Evolutionary conservation across 345 rosid genomes (phyloP).

Genomic region (Schrenkiella parvula): DNA sequence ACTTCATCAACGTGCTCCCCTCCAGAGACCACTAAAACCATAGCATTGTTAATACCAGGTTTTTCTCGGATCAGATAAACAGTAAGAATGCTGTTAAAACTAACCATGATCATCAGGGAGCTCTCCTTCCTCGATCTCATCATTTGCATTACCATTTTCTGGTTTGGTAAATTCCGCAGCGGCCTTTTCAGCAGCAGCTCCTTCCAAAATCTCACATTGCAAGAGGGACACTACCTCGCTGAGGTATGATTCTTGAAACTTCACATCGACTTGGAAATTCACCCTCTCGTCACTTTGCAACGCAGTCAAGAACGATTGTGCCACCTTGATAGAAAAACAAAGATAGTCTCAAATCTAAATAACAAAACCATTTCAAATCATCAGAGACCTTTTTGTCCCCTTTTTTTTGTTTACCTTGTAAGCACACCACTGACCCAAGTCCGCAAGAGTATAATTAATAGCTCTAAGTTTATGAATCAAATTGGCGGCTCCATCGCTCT

Average conservation of each 20-base stretch:
- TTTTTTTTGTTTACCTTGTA: constrained; percentile 64
- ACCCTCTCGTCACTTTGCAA: constrained; percentile 91
- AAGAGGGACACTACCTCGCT: constrained; percentile 71
- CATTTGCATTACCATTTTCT: constrained; percentile 40
- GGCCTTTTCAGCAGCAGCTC: constrained; percentile 71
- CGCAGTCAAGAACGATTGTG: constrained; percentile 86
- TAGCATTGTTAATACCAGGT: not conserved
- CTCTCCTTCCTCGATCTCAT: constrained; percentile 98
- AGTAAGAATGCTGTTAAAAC: constrained; percentile 17
- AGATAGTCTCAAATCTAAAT: not conserved
- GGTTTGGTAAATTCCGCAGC: constrained; percentile 32
- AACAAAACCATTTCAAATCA: not conserved
- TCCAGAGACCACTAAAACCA: constrained; percentile 72
- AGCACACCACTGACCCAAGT: constrained; percentile 99
- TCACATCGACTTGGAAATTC: constrained; percentile 87
- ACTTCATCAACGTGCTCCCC: constrained; percentile 96
- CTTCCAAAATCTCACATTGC: constrained; percentile 85
- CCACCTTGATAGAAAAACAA: constrained; percentile 53
- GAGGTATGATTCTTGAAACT: constrained; percentile 91
- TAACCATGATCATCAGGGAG: constrained; percentile 87
- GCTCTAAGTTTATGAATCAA: constrained; percentile 94
- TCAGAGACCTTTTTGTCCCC: not conserved
- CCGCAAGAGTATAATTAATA: constrained; percentile 85
- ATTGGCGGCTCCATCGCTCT: constrained; percentile 97
- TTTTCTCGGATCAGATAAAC: not conserved